Percentiles rank a stretch among this genome's conserved stretches.
Evolutionary conservation across 2,329 filamentous ascomycete species (phyloP).

Genomic region (Phyllosticta capitalensis): DNA sequence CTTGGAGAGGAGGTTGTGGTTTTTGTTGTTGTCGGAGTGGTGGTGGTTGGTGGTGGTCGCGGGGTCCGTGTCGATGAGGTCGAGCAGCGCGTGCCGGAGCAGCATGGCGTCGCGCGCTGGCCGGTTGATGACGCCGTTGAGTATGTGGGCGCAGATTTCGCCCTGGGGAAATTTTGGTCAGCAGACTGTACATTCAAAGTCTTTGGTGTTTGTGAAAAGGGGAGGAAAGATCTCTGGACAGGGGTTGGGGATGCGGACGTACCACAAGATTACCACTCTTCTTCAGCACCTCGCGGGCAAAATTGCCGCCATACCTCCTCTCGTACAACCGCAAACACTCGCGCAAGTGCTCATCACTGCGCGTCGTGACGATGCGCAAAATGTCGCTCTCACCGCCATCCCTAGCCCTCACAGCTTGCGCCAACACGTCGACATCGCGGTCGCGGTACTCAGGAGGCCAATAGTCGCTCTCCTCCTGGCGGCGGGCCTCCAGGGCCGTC

Average conservation of each 20-base stretch:
- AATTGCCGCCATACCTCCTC: slow-evolving; percentile 63
- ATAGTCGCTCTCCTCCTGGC: slow-evolving; percentile 70
- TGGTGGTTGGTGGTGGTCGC: slow-evolving; percentile 15
- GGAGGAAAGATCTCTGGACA: neutral
- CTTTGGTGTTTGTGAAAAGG: neutral
- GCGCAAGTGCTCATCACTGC: slow-evolving; percentile 72
- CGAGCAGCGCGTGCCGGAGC: slow-evolving; percentile 73
- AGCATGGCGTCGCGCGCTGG: slow-evolving; percentile 88
- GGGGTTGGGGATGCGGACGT: slow-evolving; percentile 42
- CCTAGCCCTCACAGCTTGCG: slow-evolving; percentile 56
- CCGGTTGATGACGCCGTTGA: slow-evolving; percentile 94
- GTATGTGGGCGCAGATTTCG: slow-evolving; percentile 85
- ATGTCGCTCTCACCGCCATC: slow-evolving; percentile 82
- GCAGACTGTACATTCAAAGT: neutral
- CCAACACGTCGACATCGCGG: slow-evolving; percentile 63
- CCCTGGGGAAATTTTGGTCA: slow-evolving; percentile 47
- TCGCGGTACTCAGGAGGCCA: slow-evolving; percentile 47
- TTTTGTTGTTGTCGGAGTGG: slow-evolving; percentile 21
- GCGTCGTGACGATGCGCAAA: slow-evolving; percentile 70
- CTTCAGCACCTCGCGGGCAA: slow-evolving; percentile 75
- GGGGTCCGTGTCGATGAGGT: slow-evolving; percentile 33
- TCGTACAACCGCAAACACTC: slow-evolving; percentile 75
- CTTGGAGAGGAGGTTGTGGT: neutral
- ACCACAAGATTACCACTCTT: slow-evolving; percentile 91
- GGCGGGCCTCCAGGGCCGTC: slow-evolving; percentile 67